Evolutionary conservation across 805 yeast genomes (phyloP).

Genomic region (Candida montana): DNA sequence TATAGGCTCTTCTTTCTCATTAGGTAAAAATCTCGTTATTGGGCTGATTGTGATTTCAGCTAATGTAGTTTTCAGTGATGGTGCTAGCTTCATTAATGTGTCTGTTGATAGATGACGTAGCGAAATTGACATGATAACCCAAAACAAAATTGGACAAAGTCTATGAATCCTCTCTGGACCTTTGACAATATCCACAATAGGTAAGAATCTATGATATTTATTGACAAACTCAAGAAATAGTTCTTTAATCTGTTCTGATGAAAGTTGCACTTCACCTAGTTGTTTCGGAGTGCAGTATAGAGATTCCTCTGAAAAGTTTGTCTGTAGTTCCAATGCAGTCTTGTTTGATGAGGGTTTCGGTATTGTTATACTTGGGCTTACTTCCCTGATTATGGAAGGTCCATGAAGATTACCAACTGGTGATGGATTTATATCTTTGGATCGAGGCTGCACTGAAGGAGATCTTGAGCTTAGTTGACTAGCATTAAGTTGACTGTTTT

Average conservation of each 20-base stretch:
- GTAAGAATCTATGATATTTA: conserved; percentile 81
- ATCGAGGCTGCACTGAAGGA: conserved; percentile 1
- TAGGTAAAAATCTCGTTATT: conserved; percentile 75
- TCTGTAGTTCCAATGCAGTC: conserved; percentile 10
- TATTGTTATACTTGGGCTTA: conserved; percentile 13
- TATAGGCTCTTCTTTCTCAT: conserved; percentile 74
- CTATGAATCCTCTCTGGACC: conserved; percentile 81
- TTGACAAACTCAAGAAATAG: conserved; percentile 65
- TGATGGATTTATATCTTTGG: conserved; percentile 5
- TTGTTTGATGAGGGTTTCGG: conserved; percentile 6
- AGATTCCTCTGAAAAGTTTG: conserved; percentile 30
- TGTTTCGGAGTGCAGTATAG: conserved; percentile 60
- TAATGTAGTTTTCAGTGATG: conserved; percentile 65
- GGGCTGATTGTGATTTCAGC: conserved; percentile 91
- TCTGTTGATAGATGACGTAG: conserved; percentile 53
- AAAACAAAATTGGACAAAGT: conserved; percentile 82
- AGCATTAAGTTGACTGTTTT: conserved; percentile 14
- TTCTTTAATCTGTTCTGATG: conserved; percentile 53
- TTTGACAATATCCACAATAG: conserved; percentile 73
- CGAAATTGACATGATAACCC: conserved; percentile 89
- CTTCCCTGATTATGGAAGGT: conserved; percentile 22
- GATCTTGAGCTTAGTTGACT: neutral
- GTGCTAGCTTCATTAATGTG: conserved; percentile 54
- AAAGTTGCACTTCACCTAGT: conserved; percentile 61
- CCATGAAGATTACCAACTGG: conserved; percentile 9